Percentiles rank a stretch among this genome's conserved stretches.
Conservation (phyloP, 108 stramenopile genomes). For the Mediolabrus comicus region DNA sequence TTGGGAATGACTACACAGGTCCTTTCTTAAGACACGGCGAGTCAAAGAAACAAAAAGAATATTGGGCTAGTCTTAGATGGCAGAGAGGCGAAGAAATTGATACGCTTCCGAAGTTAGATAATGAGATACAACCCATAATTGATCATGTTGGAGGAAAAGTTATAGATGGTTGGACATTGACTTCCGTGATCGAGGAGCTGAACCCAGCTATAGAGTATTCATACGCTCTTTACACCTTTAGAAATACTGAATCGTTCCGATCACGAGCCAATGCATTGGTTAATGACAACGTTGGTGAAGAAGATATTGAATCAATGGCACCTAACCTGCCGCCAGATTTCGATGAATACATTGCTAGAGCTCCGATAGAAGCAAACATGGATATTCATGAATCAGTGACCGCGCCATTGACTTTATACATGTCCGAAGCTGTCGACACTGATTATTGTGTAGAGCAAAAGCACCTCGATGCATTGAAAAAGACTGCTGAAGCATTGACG, state of each 20-base stretch:
- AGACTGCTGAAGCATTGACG: slow-evolving; percentile 4
- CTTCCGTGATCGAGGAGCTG: slow-evolving; percentile 19
- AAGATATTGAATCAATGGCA: not conserved
- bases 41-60: slow-evolving; percentile 11
- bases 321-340: slow-evolving; percentile 17
- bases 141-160: slow-evolving; percentile 23
- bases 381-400: slow-evolving; percentile 9
- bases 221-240: slow-evolving; percentile 33
- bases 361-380: not conserved
- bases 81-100: slow-evolving; percentile 5
- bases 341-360: slow-evolving; percentile 13
- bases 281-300: not conserved
- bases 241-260: slow-evolving; percentile 9
- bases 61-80: slow-evolving; percentile 32
- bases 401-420: slow-evolving; percentile 22
- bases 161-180: slow-evolving; percentile 18
- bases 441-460: slow-evolving; percentile 12
- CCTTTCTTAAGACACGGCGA: slow-evolving; percentile 30
- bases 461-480: slow-evolving; percentile 32
- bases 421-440: slow-evolving; percentile 7
- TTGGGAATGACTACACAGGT: slow-evolving; percentile 71
- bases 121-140: slow-evolving; percentile 4
- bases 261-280: not conserved
- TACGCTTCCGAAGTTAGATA: slow-evolving; percentile 9
- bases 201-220: slow-evolving; percentile 28